These are phyloP conservation scores for Fusarium floridanum DNA, from an alignment of 2,329 filamentous ascomycete genomes.

Conservation along the genomic window DNA sequence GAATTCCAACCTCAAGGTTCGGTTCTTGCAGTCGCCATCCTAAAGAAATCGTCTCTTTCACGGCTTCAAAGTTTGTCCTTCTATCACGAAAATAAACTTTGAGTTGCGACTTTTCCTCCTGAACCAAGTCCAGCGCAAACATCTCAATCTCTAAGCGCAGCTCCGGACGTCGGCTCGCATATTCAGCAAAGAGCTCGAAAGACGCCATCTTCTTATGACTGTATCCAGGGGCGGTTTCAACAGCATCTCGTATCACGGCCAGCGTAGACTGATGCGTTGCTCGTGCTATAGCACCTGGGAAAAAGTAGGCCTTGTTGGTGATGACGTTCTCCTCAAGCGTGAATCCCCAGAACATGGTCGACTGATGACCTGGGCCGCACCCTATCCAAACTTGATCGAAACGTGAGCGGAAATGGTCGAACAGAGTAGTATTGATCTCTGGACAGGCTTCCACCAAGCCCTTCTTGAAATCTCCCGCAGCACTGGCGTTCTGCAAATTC, in stretches of 20 bases:
- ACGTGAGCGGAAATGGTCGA: conserved; percentile 5
- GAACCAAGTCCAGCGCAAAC: conserved; percentile 52
- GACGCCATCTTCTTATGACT: neutral
- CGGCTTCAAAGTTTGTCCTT: conserved; percentile 47
- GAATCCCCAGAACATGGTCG: conserved; percentile 24
- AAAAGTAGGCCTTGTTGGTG: conserved; percentile 21
- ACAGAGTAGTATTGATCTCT: neutral
- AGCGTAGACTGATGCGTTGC: conserved; percentile 1
- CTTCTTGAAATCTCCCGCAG: neutral
- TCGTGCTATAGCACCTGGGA: conserved; percentile 15
- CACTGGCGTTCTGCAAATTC: conserved; percentile 44
- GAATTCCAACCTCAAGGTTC: conserved; percentile 22
- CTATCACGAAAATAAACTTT: conserved; percentile 54
- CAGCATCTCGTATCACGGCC: conserved; percentile 28
- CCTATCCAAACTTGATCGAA: neutral
- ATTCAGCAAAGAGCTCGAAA: conserved; percentile 5
- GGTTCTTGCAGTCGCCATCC: conserved; percentile 28
- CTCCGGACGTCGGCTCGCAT: neutral
- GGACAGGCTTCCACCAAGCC: conserved; percentile 8
- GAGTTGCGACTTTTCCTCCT: conserved; percentile 46
- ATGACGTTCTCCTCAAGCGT: neutral
- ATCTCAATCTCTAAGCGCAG: conserved; percentile 39
- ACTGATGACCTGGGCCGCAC: neutral
- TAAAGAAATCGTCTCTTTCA: conserved; percentile 44
- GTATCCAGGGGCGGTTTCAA: conserved; percentile 30